Base-by-base conservation (phyloP, 371 early-diverging fungal species). In the Mortierella sp. region DNA sequence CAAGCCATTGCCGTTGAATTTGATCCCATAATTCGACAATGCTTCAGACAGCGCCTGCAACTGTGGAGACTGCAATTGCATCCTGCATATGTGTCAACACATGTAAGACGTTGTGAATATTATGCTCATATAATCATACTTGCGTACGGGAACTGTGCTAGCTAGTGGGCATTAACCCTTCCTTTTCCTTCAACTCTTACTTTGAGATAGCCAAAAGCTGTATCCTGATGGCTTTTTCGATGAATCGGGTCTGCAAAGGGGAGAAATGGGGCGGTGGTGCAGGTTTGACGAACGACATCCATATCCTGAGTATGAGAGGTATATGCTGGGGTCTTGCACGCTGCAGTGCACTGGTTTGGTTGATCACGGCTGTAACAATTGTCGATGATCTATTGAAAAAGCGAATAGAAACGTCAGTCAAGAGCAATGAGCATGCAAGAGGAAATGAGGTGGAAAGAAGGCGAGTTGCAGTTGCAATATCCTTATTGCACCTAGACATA, bases 241-340 rank as follows among this genome's bases (percentile, higher is more conserved):
- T 65, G 12, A 70, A 76, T 43, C 39, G 60, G 32, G 42, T 51
- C 54, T 76, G 70, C 2, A 70, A 50, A 21, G 56, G 61, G 19
- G 65, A 55, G 19, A 76, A 53, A 21, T 70, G 70, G 0, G 78
- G 4, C 46, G 75, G 78, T 4, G 60, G 65, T 0, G 64, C 44
- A 27, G 59, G 60, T 46, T 39, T 69, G 17, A 31, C 50, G 41
- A 70, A 76, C 6, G 61, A 41, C 1, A 39, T 41, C 78, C 64
- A 70, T 39, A 53, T 65, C 43, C 52, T 56, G 28, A 76, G 70
- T 44, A 76, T 62, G 39, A 49, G 49, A 1, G 78, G 78, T 34
- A 76, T 70, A 56, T 64, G 65, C 51, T 76, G 78, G 15, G 78
- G 78, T 27, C 78, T 46, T 1, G 78, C 66, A 23, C 78, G 53